Conservation (phyloP, 371 early-diverging fungal genomes). For the Mortierella sp. region DNA sequence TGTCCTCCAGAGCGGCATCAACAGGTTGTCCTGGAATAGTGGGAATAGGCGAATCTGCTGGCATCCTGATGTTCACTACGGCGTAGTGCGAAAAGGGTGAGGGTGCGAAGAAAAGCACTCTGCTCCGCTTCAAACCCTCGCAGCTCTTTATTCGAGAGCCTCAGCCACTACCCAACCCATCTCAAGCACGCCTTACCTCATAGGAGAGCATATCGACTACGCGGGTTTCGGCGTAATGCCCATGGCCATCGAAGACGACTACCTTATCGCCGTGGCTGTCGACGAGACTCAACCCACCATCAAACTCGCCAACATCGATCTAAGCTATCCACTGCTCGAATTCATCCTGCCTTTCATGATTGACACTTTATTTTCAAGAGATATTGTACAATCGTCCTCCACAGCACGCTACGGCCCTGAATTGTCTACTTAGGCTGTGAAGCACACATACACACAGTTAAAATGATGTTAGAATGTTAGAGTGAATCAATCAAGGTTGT, state of each 20-base stretch:
- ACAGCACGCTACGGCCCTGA: too few relatives aligned
- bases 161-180: constrained; percentile 14
- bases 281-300: constrained; percentile 58
- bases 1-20: constrained; percentile 20
- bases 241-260: constrained; percentile 94
- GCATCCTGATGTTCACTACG: constrained; percentile 32
- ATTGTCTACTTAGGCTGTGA: constrained; percentile 1
- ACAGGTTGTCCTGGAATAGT: constrained; percentile 57
- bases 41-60: constrained; percentile 56
- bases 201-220: constrained; percentile 96
- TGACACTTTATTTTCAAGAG: too few relatives aligned
- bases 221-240: constrained; percentile 94
- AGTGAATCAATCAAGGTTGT: too few relatives aligned
- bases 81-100: neutral
- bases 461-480: too few relatives aligned
- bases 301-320: constrained; percentile 70
- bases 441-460: too few relatives aligned
- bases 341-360: constrained; percentile 59
- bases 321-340: constrained; percentile 69
- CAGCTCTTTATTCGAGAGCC: neutral
- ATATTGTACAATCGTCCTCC: too few relatives aligned
- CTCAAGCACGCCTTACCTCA: constrained; percentile 73
- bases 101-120: neutral
- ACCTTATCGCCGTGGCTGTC: constrained; percentile 77
- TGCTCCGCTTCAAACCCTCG: neutral